Evolutionary conservation across 2,329 filamentous ascomycete species (phyloP), one percentile per base, ranked within the genome.

Genomic region (Pseudogymnoascus sp.): DNA sequence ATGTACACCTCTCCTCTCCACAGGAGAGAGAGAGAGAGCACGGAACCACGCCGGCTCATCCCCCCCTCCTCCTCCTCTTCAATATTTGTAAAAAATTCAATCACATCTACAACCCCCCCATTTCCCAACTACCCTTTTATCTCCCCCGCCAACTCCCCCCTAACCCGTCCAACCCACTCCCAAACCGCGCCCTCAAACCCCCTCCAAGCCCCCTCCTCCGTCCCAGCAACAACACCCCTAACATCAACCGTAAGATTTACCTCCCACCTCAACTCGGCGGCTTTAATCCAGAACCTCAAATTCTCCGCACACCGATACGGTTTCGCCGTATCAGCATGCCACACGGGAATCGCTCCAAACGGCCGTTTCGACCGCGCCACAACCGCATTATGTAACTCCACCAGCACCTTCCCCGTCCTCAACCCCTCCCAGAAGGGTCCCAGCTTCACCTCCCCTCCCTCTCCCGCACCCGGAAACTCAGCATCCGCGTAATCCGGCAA

Each of bases 231-330:
- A 3, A 97, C 84, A 28, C 89, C 92, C 76, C 96, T 88, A 21
- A 93, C 91, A 72, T 97, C 92, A 63, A 96, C 82, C 67, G 88
- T 85, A 62, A 98, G 80, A 69, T 90, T 84, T 41, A 93, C 85
- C 77, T 98, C 95, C 88, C 93, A 99, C 63, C 95, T 86, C 65
- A 98, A 81, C 78, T 99, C 93, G 6, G 93, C 92, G 1, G 93
- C 95, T 79, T 99, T 99, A 77, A 90, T 85, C 93, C 95, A 99
- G 80, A 90, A 99, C 43, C 92, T 86, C 67, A 99, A 81, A 75
- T 99, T 99, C 70, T 99, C 95, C 2, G 93, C 92, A 67, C 88
- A 88, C 60, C 95, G 89, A 75, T 99, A 99, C 0, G 95, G 95
- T 77, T 98, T 98, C 66, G 86, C 88, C 8, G 95, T 93, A 75